phyloP scores from a whole-genome alignment of 441 rosid genomes.

The Corymbia citriodora region DNA sequence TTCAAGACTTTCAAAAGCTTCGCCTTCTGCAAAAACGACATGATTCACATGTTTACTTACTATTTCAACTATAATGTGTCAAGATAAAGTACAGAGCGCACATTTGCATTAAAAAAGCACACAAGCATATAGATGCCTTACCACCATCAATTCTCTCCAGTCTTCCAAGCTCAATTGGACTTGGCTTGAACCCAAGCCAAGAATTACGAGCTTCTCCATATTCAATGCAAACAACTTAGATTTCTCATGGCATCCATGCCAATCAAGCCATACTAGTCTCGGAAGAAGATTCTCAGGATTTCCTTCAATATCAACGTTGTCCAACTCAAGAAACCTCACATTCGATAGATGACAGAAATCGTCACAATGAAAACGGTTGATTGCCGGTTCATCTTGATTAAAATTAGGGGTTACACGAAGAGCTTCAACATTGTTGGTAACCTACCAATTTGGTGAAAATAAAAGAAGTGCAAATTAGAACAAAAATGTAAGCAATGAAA shows the following conservation, averaged over 20 bases:
- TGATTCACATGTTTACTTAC: neutral
- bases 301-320: fast-evolving
- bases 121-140: fast-evolving
- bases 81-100: neutral
- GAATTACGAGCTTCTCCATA: neutral
- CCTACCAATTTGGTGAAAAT: neutral
- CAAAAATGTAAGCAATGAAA: neutral
- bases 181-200: fast-evolving
- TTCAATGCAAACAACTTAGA: neutral
- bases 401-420: neutral
- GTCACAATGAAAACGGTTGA: neutral
- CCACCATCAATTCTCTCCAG: neutral
- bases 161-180: neutral
- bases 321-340: neutral
- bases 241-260: neutral
- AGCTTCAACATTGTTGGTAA: neutral
- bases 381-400: neutral
- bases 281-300: neutral
- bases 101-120: no score
- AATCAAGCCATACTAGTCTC: neutral
- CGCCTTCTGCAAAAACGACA: neutral
- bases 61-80: fast-evolving
- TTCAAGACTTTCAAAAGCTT: neutral
- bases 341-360: fast-evolving
- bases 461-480: fast-evolving